phyloP scores from a whole-genome alignment of 306 rosid genomes.

The Cicer yamashitae region DNA sequence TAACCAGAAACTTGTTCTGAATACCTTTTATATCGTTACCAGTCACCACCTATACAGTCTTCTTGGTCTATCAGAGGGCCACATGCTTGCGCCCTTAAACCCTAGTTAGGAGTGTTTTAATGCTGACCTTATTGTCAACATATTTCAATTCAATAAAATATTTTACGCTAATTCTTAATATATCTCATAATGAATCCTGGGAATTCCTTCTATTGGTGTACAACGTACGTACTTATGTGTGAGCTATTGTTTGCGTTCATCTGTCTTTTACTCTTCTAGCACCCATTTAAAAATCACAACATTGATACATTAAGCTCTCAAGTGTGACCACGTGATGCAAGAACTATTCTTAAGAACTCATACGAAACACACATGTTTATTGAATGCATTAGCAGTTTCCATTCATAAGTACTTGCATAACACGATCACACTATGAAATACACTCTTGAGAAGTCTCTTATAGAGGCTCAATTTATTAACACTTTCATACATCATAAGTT shows the following conservation, averaged over 20 bases:
- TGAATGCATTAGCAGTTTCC: conserved; percentile 34
- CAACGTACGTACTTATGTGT: conserved; percentile 1
- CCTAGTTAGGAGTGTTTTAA: background rate
- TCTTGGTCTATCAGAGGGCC: conserved; percentile 11
- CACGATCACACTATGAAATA: conserved; percentile 50
- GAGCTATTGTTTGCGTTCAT: conserved; percentile 17
- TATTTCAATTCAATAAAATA: no score
- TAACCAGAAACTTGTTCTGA: background rate
- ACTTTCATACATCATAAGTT: conserved; percentile 45
- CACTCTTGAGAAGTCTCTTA: conserved; percentile 46
- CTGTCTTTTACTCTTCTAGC: conserved; percentile 4
- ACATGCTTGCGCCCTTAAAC: background rate
- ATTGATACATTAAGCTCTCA: conserved; percentile 24
- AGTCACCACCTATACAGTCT: background rate
- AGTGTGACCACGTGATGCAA: conserved; percentile 28
- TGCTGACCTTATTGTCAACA: background rate
- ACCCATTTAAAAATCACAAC: background rate
- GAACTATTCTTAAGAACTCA: conserved; percentile 25
- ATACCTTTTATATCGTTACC: conserved; percentile 2
- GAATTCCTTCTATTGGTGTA: conserved; percentile 19
- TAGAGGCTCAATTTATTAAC: conserved; percentile 36
- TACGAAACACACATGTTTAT: conserved; percentile 48
- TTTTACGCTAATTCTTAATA: no score
- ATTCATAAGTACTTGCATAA: conserved; percentile 42
- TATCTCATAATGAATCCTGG: conserved; percentile 31